These are phyloP conservation scores for Huntiella moniliformis DNA, from an alignment of 2,329 filamentous ascomycete genomes.

Conservation along the genomic window DNA sequence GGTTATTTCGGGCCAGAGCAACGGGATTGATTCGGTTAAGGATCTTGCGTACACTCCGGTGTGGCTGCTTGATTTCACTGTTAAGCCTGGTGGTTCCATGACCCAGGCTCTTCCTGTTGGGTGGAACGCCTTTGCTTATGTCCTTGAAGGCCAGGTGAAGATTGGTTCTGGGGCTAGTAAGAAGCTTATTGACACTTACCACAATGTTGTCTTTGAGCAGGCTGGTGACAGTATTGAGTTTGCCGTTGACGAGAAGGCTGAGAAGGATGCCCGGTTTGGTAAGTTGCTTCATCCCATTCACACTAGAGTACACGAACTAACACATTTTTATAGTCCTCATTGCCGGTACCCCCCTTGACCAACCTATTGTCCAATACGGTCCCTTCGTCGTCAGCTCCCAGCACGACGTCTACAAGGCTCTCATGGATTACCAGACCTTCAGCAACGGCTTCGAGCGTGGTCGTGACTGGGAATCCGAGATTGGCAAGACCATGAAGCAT, in stretches of 20 bases:
- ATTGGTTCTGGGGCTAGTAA: constrained; percentile 37
- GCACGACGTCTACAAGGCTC: constrained; percentile 56
- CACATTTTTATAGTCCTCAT: constrained; percentile 36
- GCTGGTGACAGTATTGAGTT: constrained; percentile 59
- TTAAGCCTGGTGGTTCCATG: constrained; percentile 62
- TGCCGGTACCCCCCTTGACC: constrained; percentile 62
- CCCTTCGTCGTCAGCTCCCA: constrained; percentile 62
- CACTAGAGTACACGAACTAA: neutral
- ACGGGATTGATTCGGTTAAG: constrained; percentile 70
- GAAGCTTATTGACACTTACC: constrained; percentile 45
- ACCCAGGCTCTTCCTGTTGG: constrained; percentile 55
- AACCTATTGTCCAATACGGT: constrained; percentile 66
- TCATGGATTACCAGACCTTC: constrained; percentile 54
- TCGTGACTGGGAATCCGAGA: constrained; percentile 64
- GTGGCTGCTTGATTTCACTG: constrained; percentile 76
- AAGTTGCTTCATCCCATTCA: constrained; percentile 6
- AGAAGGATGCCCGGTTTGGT: constrained; percentile 34
- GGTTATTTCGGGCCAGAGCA: constrained; percentile 72
- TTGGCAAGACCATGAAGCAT: constrained; percentile 53
- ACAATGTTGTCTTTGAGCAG: constrained; percentile 78
- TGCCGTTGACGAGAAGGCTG: constrained; percentile 46
- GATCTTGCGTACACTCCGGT: constrained; percentile 92
- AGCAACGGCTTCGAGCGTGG: constrained; percentile 68
- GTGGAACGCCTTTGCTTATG: constrained; percentile 86
- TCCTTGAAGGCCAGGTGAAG: constrained; percentile 50